Base-by-base conservation (phyloP, 1,139 yeast species). In the Lodderomyces jiufengensis region DNA sequence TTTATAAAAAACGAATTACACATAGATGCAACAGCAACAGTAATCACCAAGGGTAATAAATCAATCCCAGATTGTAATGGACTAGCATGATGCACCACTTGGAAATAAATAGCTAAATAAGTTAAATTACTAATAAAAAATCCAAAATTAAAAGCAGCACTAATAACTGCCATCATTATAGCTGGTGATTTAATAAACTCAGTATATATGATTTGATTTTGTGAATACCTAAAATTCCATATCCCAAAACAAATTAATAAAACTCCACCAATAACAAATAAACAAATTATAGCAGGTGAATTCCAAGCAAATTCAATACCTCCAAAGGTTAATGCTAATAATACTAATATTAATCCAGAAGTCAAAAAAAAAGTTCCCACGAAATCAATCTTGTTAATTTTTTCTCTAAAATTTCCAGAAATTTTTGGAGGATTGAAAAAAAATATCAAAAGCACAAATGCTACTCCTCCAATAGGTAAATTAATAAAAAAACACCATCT, bases 401-500 rank as follows among this genome's bases (percentile, higher is more conserved):
- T 77, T 29, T 58, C 59, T 27, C 49, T 50, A 31, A 71, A 43
- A 30, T 60, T 54, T 3, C 76, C 74, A 7, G 14, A 4, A 15
- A 10, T 18, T 30, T 47, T 60, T 10, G 81, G 82, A 11, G 87
- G 84, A 29, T 72, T 64, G 57, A 78, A 80, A n/a, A 73, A 65
- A 31, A 66, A 48, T 6, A 63, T 40, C 33, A 83, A 63, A 14
- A 73, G 51, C 0, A 58, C 52, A 12, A 72, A 56, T 1, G 84
- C 80, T 3, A 70, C 43, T 0, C 83, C 87, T 12, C 85, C 84
- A 33, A 81, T 60, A 4, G 90, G 87, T 40, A 84, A 57, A 52
- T 82, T 83, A 48, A 84, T 69, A 55, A 78, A 84, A 54, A 83
- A 84, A 48, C 86, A 78, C 90, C 90, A 82, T 53, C 92, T 68